Base-by-base conservation (phyloP, 371 early-diverging fungal genomes). In the Syncephalastrum sp. region DNA sequence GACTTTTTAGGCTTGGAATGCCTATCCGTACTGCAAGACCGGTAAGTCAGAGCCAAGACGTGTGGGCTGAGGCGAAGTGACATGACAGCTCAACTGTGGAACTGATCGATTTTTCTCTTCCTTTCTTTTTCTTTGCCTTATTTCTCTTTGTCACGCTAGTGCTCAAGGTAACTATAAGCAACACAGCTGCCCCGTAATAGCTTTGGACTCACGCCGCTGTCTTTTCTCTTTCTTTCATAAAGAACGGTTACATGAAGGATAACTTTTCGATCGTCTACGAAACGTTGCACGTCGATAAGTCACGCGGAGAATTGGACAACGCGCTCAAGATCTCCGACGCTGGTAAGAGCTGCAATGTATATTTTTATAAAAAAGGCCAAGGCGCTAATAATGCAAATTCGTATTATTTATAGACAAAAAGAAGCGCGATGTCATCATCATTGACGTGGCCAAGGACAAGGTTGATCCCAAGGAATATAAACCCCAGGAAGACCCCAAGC, bases 11-110 rank as follows among this genome's bases (percentile, higher is more conserved):
- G 91, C 91, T 45, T 91, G 91, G 91, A 91, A 91, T 65, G 91
- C 87, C 42, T 91, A 89, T 64, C 91, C 91, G 12, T 85, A 88
- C 61, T 88, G 89, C 74, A 84, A 81, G 74, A 88, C 89, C 69
- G 84, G 87, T 89, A 83, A 71, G 48, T 47, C 51, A 42, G 24
- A 51, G 10, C 38, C 38, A 33, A 33, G 38, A 10, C 12, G 29
- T 2, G 38, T 10, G 38, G 38, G 38, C 38, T 33, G 38, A 33
- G 38, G 12, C 38, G 7, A 10, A 10, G 10, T 12, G 38, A 33
- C 10, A 33, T 33, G 38, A 12, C 38, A 33, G 38, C 38, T 33
- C 8, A 10, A 12, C 5, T 33, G 2, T 10, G 38, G 38, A 33
- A 33, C 38, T 33, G 1, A 33, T 33, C 38, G 38, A 33, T 33